Base-by-base conservation (phyloP, 257 asterid species). In the Fraxinus anomala region DNA sequence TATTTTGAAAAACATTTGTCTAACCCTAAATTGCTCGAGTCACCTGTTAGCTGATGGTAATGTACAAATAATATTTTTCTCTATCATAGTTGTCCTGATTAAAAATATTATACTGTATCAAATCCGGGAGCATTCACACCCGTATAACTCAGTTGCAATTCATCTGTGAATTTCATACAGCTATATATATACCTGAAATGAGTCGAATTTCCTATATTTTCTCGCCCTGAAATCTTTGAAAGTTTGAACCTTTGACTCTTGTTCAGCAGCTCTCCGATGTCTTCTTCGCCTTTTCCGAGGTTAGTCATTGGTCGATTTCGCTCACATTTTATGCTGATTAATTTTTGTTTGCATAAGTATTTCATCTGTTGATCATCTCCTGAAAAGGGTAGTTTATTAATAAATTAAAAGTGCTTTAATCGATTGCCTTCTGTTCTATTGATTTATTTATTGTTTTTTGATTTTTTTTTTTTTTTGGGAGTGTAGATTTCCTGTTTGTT, bases 221-320 rank as follows among this genome's bases (percentile, higher is more conserved):
- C 68, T 61, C 31, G 28, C 68, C 68, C 68, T 61, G 68, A 61
- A 49, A 7, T 61, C 68, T 23, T 23, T 21, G 1, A 21, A 61
- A 28, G 31, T n/a, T 23, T 61, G 31, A 61, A 61, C 68, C 31
- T 11, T 61, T 61, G 31, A 23, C 68, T 61, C 68, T n/a, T 61
- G 31, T 23, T 61, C 33, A 23, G 28, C 31, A 6, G 68, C 33
- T 61, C 33, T n/a, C 30, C 68, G 68, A 61, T 61, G 68, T 61
- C 68, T 61, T 61, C 68, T 61, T 61, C 33, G 33, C 24, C 68
- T 61, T 61, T 61, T 61, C 31, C 31, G 68, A 61, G 68, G 68
- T 61, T 21, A 61, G 68, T 23, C 33, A 61, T 23, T 23, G 68
- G 28, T 61, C 17, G 68, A 61, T 61, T 61, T 61, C 68, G 23